These are phyloP conservation scores for Aspergillus versicolor DNA, from an alignment of 2,329 filamentous ascomycete genomes.

Conservation along the genomic window DNA sequence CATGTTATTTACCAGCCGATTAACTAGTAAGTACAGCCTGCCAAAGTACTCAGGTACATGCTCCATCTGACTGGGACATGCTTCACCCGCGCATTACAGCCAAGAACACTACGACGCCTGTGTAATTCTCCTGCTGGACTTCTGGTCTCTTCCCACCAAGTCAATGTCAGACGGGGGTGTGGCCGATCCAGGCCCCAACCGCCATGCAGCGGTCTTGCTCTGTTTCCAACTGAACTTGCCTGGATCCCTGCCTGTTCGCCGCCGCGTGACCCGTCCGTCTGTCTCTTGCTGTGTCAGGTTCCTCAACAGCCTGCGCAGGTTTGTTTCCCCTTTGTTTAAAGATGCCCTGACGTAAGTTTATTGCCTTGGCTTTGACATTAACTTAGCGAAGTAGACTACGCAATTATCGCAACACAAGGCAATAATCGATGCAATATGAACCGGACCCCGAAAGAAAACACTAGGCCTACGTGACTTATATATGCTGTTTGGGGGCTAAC, in stretches of 20 bases:
- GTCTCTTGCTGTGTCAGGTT: neutral
- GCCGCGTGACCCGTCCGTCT: constrained; percentile 14
- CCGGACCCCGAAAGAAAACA: neutral
- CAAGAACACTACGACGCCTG: too few relatives aligned
- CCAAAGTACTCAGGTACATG: too few relatives aligned
- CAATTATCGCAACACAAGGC: neutral
- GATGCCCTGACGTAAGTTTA: too few relatives aligned
- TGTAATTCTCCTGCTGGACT: too few relatives aligned
- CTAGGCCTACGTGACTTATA: too few relatives aligned
- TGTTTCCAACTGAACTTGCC: neutral
- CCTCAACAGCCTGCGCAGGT: neutral
- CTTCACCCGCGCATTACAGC: too few relatives aligned
- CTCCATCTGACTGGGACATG: too few relatives aligned
- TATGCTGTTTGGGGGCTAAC: too few relatives aligned
- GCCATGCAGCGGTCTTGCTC: constrained; percentile 21
- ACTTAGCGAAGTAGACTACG: neutral
- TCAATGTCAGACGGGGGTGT: too few relatives aligned
- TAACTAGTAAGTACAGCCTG: neutral
- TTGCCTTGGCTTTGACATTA: neutral
- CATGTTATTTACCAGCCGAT: constrained; percentile 1
- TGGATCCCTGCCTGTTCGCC: constrained; percentile 6
- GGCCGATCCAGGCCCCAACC: constrained; percentile 8
- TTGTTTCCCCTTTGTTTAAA: neutral
- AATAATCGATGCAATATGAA: constrained; percentile 10
- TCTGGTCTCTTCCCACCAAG: too few relatives aligned